Evolutionary conservation across 2,329 filamentous ascomycete genomes (phyloP), one percentile per base, ranked within the genome.

Genomic region (Hymenoscyphus occultus): DNA sequence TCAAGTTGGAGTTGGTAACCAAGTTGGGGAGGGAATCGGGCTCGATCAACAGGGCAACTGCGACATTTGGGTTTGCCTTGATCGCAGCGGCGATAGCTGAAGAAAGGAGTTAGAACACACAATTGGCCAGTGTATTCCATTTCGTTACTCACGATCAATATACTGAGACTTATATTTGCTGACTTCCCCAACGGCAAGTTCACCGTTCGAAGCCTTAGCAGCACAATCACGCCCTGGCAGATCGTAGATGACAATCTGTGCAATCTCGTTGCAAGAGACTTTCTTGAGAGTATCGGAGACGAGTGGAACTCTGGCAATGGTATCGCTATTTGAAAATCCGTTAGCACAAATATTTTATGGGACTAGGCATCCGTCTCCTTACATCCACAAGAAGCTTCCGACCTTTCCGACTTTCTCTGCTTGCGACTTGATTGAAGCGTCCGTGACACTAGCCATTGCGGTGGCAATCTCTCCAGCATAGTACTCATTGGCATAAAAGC

Each of bases 21-120:
- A 86, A 75, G 77, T 86, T 86, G 65, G 83, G 82, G n/a, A 86
- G 77, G 32, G 82, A 84, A 73, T 86, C 84, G 35, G 84, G 84
- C 74, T 86, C 82, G 62, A 76, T 81, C 59, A 71, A 32, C 32
- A 65, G 45, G 1, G 64, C 56, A 28, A 65, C 54, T 7, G 64
- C 61, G 57, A 61, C 59, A 39, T 66, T 57, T 28, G 61, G 61
- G 32, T 57, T 54, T 19, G 58, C 67, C 39, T 69, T 69, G 62
- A 76, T 70, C 22, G 68, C 67, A 56, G 62, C 68, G 63, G 71
- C 76, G 59, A 72, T 70, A 19, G 70, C 67, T 56, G 77, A 76
- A 80, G 48, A 54, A 63, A 84, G 77, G n/a, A 82, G 76, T 31
- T 45, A 51, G n/a, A 62, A 13, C 84, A 77, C 9, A 6, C 9